Evolutionary conservation across 768 basidiomycete species (phyloP).

Genomic region (Amanita exitialis): DNA sequence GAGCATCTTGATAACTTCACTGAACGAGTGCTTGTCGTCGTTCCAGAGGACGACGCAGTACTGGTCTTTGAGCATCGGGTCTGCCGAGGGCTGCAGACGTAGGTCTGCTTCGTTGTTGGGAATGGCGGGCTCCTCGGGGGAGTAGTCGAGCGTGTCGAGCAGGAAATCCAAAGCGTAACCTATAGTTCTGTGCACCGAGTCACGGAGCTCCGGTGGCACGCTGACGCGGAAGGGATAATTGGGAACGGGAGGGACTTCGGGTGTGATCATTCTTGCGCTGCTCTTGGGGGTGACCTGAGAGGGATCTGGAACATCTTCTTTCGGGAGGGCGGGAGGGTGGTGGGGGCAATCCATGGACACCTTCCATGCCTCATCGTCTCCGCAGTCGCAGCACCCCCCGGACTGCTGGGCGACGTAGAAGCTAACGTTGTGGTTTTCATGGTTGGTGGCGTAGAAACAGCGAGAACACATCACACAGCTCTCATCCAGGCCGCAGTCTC

Average conservation of each 20-base stretch:
- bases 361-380: constrained; percentile 85
- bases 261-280: constrained; percentile 28
- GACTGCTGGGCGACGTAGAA: constrained; percentile 91
- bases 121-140: constrained; percentile 67
- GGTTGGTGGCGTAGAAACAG: constrained; percentile 87
- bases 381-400: constrained; percentile 93
- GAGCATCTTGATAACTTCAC: constrained; percentile 73
- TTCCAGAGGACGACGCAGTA: constrained; percentile 88
- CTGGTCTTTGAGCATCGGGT: constrained; percentile 71
- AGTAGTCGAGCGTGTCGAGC: constrained; percentile 73
- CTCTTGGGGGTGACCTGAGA: constrained; percentile 31
- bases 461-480: constrained; percentile 83
- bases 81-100: constrained; percentile 62
- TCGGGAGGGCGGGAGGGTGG: constrained; percentile 48
- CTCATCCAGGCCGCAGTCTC: constrained; percentile 86
- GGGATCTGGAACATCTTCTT: constrained; percentile 16
- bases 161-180: constrained; percentile 76
- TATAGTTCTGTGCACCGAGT: constrained; percentile 67
- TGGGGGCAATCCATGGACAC: constrained; percentile 55
- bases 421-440: constrained; percentile 81
- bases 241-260: constrained; percentile 50
- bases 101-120: constrained; percentile 61
- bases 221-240: constrained; percentile 47
- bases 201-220: constrained; percentile 56
- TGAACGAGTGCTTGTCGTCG: constrained; percentile 93